Conservation (phyloP, 192 early-diverging fungal species). For the Gonapodya sp. region DNA sequence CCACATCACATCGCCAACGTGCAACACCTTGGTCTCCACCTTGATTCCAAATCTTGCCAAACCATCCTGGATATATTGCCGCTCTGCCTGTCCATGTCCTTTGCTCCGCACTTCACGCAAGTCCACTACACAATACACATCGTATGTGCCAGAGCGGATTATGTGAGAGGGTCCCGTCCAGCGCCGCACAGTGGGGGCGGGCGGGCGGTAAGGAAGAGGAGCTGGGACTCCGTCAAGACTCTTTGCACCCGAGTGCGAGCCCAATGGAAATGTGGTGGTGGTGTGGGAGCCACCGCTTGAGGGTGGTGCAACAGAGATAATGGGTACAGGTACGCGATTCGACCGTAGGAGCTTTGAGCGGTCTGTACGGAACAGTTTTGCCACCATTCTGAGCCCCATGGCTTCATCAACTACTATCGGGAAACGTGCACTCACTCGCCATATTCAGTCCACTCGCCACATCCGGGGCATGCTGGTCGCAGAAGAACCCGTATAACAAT, state of each 20-base stretch:
- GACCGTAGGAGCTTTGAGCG: no score
- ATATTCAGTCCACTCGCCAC: neutral
- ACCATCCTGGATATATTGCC: slow-evolving; percentile 60
- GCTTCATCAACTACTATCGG: no score
- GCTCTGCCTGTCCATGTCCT: slow-evolving; percentile 30
- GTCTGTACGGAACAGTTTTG: no score
- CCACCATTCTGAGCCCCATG: no score
- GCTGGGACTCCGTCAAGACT: neutral
- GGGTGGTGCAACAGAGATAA: no score
- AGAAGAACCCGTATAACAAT: neutral
- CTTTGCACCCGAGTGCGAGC: no score
- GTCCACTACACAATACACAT: slow-evolving; percentile 69
- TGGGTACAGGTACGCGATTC: no score
- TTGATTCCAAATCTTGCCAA: slow-evolving; percentile 48
- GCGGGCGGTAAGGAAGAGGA: neutral
- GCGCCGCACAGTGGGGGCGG: neutral
- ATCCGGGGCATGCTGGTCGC: neutral
- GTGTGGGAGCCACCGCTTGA: no score
- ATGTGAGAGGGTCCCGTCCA: slow-evolving; percentile 12
- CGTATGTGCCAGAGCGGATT: slow-evolving; percentile 36
- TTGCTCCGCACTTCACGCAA: slow-evolving; percentile 64
- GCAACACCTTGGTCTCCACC: slow-evolving; percentile 49
- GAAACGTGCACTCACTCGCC: neutral
- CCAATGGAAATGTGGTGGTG: no score
- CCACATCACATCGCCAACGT: slow-evolving; percentile 87